phyloP scores from a whole-genome alignment of 1,139 yeast genomes.

The Debaryomycetaceae sp. region DNA sequence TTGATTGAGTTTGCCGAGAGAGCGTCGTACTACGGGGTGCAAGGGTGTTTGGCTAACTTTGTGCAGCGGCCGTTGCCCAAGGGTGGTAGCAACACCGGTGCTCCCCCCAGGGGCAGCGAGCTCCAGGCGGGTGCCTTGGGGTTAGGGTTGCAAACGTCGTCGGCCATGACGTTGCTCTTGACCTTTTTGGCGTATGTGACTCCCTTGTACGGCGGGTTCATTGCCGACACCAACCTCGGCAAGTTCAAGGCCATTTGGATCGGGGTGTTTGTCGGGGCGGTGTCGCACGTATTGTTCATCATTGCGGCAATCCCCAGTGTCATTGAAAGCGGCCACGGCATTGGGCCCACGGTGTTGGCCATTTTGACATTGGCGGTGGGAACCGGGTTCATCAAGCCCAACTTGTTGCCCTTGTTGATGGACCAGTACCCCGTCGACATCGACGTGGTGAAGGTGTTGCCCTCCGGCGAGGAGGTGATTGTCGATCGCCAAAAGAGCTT shows the following conservation, averaged over 20 bases:
- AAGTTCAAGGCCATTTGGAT: conserved; percentile 39
- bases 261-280: conserved; percentile 36
- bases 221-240: conserved; percentile 40
- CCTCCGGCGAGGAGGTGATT: conserved; percentile 63
- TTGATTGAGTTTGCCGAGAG: conserved; percentile 44
- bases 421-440: conserved; percentile 50
- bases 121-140: conserved; percentile 40
- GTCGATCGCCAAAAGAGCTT: conserved; percentile 68
- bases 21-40: conserved; percentile 43
- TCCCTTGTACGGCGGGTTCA: conserved; percentile 41
- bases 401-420: conserved; percentile 48
- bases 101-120: conserved; percentile 23
- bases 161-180: conserved; percentile 35
- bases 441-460: conserved; percentile 55
- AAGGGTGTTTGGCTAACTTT: conserved; percentile 39
- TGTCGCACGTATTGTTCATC: conserved; percentile 36
- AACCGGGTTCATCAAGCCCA: conserved; percentile 50
- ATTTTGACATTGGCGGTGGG: conserved; percentile 37
- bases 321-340: conserved; percentile 30
- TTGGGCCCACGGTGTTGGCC: conserved; percentile 33
- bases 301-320: conserved; percentile 38
- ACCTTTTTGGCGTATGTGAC: conserved; percentile 40
- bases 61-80: conserved; percentile 47
- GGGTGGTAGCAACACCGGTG: conserved; percentile 45
- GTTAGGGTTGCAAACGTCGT: conserved; percentile 35